Conservation (phyloP, 257 asterid genomes). For the Ajuga chamaepitys region DNA sequence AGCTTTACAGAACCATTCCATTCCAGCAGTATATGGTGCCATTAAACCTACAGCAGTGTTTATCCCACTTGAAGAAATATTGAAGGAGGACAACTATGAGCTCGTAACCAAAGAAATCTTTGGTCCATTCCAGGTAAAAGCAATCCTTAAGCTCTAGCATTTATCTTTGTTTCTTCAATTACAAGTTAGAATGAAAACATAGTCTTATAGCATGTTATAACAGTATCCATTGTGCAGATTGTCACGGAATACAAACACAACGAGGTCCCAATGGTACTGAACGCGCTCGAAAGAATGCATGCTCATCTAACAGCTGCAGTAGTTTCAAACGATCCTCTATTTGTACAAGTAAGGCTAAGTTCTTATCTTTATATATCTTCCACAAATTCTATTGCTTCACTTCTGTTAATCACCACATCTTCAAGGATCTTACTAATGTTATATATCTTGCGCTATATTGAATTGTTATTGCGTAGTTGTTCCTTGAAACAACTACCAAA, state of each 20-base stretch:
- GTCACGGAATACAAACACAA: slow-evolving; percentile 69
- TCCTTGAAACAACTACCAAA: too few species aligned
- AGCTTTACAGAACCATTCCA: slow-evolving; percentile 63
- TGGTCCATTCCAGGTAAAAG: slow-evolving; percentile 89
- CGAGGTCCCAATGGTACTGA: slow-evolving; percentile 56
- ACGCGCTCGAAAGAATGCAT: slow-evolving; percentile 78
- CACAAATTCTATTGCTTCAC: neutral
- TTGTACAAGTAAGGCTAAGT: slow-evolving; percentile 52
- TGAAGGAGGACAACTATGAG: slow-evolving; percentile 57
- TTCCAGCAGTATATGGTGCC: slow-evolving; percentile 85
- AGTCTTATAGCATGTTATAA: neutral
- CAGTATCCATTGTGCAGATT: slow-evolving; percentile 31
- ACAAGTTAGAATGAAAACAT: too few species aligned
- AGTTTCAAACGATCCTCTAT: slow-evolving; percentile 79
- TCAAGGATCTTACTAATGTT: too few species aligned
- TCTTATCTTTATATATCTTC: neutral
- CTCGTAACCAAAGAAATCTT: slow-evolving; percentile 80
- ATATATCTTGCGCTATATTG: too few species aligned
- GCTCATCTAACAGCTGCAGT: slow-evolving; percentile 97
- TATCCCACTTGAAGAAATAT: slow-evolving; percentile 76
- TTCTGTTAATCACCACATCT: too few species aligned
- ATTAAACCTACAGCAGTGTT: slow-evolving; percentile 94
- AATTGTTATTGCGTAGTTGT: too few species aligned
- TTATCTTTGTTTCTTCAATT: too few species aligned
- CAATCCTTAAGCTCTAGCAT: too few species aligned